A percentile compares a stretch with the other conserved stretches of the same genome.
Conservation (phyloP, 805 yeast species). For the Hermanozyma aechmeae region DNA sequence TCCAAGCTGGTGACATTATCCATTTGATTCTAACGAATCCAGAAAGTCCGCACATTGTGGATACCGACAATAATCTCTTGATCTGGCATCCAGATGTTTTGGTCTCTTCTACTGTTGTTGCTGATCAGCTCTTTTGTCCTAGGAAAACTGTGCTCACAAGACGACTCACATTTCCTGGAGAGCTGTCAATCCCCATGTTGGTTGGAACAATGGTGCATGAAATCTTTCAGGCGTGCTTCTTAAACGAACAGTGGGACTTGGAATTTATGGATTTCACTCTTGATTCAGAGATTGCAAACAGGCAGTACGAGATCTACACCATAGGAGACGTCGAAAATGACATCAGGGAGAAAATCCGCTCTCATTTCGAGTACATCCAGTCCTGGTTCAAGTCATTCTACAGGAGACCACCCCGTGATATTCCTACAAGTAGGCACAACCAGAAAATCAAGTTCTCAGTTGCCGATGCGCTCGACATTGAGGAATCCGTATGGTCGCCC, state of each 20-base stretch:
- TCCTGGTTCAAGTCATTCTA: conserved; percentile 45
- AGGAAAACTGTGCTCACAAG: conserved; percentile 58
- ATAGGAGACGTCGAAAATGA: conserved; percentile 41
- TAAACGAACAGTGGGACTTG: conserved; percentile 22
- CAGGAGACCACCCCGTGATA: conserved; percentile 10
- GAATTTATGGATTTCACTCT: conserved; percentile 27
- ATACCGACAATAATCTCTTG: conserved; percentile 50
- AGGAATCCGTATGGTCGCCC: conserved; percentile 90
- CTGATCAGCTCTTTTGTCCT: conserved; percentile 67
- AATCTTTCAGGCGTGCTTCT: conserved; percentile 54
- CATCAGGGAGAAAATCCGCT: conserved; percentile 32
- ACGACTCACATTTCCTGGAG: conserved; percentile 54
- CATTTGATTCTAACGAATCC: conserved; percentile 46
- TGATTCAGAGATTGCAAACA: conserved; percentile 33
- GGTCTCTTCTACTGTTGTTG: conserved; percentile 71
- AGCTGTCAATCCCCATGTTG: conserved; percentile 51
- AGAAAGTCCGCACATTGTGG: conserved; percentile 36
- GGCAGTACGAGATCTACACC: conserved; percentile 43
- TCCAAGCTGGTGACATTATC: conserved; percentile 45
- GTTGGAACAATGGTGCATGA: conserved; percentile 81
- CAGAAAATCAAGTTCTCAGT: conserved; percentile 40
- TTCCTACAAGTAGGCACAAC: conserved; percentile 18
- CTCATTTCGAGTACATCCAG: conserved; percentile 43
- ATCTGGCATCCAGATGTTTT: conserved; percentile 79
- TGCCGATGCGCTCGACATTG: conserved; percentile 66